A percentile compares a stretch with the other conserved stretches of the same genome.
These are phyloP conservation scores for Cunninghamia lanceolata DNA, from an alignment of 75 land plant genomes.

Conservation along the genomic window DNA sequence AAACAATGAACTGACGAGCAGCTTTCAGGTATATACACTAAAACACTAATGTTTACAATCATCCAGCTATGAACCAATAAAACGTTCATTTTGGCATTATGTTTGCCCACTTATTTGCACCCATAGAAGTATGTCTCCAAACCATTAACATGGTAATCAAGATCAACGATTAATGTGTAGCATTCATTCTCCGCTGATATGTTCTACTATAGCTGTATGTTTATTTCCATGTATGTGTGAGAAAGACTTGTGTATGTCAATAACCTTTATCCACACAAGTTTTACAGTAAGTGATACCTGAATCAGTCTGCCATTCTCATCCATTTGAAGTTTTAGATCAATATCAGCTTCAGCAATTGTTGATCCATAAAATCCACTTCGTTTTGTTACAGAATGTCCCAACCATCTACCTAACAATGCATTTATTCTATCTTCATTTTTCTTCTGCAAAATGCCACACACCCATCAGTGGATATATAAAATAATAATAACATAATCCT, in stretches of 20 bases:
- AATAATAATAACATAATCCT: neutral
- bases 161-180: neutral
- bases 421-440: conserved; percentile 30
- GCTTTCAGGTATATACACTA: neutral
- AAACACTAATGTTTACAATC: neutral
- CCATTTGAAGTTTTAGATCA: conserved; percentile 44
- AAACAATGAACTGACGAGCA: neutral
- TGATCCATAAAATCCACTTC: conserved; percentile 93
- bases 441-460: conserved; percentile 5
- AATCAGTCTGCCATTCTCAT: conserved; percentile 62
- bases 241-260: neutral
- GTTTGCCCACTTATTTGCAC: neutral
- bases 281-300: conserved; percentile 48
- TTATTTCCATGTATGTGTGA: neutral
- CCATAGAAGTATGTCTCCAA: neutral
- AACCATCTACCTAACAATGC: conserved; percentile 81
- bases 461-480: conserved; percentile 10
- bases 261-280: neutral
- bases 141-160: neutral
- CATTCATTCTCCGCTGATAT: neutral
- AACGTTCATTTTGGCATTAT: neutral
- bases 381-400: conserved; percentile 78
- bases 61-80: conserved; percentile 5
- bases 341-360: conserved; percentile 78
- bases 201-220: neutral